Percentiles rank a stretch among this genome's conserved stretches.
Conservation (phyloP, 2,329 filamentous ascomycete species). For the Paecilomyces formosus region DNA sequence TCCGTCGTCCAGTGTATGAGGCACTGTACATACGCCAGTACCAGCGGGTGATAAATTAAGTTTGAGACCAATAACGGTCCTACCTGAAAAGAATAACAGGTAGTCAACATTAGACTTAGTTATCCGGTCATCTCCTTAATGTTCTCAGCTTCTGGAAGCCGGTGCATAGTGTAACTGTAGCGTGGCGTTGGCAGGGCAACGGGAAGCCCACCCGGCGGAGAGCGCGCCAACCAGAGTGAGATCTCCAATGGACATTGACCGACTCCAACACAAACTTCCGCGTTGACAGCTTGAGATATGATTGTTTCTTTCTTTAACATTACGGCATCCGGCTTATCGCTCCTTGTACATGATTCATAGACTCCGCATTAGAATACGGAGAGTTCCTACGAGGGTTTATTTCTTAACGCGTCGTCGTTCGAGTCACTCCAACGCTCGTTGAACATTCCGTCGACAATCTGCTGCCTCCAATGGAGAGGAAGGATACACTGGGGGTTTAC, state of each 20-base stretch:
- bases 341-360: background rate
- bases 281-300: background rate
- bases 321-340: background rate
- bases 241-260: background rate
- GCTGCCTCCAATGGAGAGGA: background rate
- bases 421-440: background rate
- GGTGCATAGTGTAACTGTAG: background rate
- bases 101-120: too few species aligned
- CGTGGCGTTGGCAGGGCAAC: constrained; percentile 17
- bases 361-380: too few species aligned
- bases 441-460: background rate
- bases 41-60: too few species aligned
- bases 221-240: background rate
- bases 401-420: background rate
- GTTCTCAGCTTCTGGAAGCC: too few species aligned
- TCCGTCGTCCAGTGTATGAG: too few species aligned
- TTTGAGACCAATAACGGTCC: too few species aligned
- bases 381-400: background rate
- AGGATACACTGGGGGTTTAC: background rate
- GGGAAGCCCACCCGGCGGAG: background rate
- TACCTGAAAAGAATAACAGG: too few species aligned
- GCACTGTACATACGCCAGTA: too few species aligned
- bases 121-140: too few species aligned
- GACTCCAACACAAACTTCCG: background rate
- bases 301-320: background rate